Percentiles rank a stretch among this genome's conserved stretches.
phyloP scores from a whole-genome alignment of 495 filamentous ascomycete genomes.

The Talaromyces proteolyticus region DNA sequence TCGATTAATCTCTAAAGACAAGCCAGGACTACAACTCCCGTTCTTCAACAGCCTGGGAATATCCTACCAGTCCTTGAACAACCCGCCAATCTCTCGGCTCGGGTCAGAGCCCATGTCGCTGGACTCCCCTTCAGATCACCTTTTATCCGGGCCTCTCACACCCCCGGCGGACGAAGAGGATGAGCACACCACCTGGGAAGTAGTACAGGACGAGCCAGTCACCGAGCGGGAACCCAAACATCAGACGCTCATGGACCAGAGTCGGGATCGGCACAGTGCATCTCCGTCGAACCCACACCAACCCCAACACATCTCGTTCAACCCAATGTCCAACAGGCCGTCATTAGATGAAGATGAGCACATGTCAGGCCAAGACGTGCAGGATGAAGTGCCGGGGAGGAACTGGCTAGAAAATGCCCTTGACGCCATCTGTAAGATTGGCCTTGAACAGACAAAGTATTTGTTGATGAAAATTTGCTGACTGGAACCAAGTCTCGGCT shows the following conservation, averaged over 20 bases:
- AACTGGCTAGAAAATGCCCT: constrained; percentile 40
- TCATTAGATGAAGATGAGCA: constrained; percentile 19
- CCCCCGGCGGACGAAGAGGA: constrained; percentile 35
- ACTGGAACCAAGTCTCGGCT: constrained; percentile 13
- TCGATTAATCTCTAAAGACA: constrained; percentile 4
- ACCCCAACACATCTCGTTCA: constrained; percentile 26
- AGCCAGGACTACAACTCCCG: not conserved
- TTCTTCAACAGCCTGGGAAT: not conserved
- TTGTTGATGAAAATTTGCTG: constrained; percentile 9
- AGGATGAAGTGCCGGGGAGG: constrained; percentile 15
- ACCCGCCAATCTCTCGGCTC: too few species aligned
- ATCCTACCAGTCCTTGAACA: too few species aligned
- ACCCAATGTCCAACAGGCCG: constrained; percentile 22
- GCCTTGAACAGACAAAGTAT: not conserved
- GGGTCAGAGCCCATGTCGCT: not conserved
- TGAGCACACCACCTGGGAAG: constrained; percentile 28
- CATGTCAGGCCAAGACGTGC: constrained; percentile 26
- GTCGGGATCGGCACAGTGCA: constrained; percentile 26
- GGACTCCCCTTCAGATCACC: constrained; percentile 19
- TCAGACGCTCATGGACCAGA: constrained; percentile 27
- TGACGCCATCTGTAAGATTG: constrained; percentile 33
- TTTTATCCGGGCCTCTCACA: constrained; percentile 30
- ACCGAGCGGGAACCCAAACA: constrained; percentile 21
- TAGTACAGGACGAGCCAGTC: constrained; percentile 28
- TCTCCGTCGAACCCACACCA: constrained; percentile 30